Conservation (phyloP, 306 rosid species). For the Fagus crenata region DNA sequence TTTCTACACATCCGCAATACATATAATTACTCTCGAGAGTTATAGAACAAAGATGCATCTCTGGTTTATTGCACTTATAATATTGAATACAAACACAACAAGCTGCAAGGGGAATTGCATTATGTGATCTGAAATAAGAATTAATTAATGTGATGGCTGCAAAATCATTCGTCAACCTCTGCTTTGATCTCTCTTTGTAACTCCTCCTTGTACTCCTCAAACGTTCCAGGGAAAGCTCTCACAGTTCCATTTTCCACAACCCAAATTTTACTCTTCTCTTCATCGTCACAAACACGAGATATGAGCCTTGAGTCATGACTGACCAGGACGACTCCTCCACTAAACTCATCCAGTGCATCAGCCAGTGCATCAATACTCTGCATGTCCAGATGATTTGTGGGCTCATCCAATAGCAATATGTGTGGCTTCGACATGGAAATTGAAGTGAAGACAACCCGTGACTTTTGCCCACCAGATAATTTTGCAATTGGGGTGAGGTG, state of each 20-base stretch:
- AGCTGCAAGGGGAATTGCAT: too few relatives aligned
- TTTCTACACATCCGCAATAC: too few relatives aligned
- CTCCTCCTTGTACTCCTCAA: conserved; percentile 66
- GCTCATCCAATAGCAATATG: conserved; percentile 77
- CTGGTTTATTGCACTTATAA: too few relatives aligned
- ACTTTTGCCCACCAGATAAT: conserved; percentile 68
- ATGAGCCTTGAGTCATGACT: conserved; percentile 80
- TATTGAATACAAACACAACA: too few relatives aligned
- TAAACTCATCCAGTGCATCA: conserved; percentile 72
- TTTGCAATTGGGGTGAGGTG: conserved; percentile 74
- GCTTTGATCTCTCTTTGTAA: conserved; percentile 56
- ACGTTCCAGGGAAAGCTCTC: conserved; percentile 42
- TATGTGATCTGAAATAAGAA: too few relatives aligned
- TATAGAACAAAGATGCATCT: too few relatives aligned
- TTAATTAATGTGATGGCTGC: background rate
- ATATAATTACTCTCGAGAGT: too few relatives aligned
- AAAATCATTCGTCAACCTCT: conserved; percentile 57
- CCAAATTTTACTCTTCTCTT: conserved; percentile 82
- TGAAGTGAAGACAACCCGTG: conserved; percentile 77
- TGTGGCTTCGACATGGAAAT: conserved; percentile 85
- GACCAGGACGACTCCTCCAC: conserved; percentile 76
- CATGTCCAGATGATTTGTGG: conserved; percentile 81
- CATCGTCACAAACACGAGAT: conserved; percentile 71
- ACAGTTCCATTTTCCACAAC: conserved; percentile 73
- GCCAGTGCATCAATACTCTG: conserved; percentile 81